Evolutionary conservation across 2,329 filamentous ascomycete species (phyloP).

Genomic region (Gnomoniopsis smithogilvyi): DNA sequence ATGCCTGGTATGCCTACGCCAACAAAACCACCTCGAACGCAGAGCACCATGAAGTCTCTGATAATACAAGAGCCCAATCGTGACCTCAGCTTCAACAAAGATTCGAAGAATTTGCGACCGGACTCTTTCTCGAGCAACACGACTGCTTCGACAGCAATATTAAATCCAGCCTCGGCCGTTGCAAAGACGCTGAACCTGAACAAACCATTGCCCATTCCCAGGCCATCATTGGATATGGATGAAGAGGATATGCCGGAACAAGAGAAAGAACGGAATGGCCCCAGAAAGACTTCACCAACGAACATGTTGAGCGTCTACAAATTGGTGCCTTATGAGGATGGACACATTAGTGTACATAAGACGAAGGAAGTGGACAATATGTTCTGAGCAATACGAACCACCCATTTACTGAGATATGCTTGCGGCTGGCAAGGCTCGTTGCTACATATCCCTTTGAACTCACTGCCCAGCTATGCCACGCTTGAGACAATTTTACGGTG

Average conservation of each 20-base stretch:
- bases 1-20: conserved; percentile 10
- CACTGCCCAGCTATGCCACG: not conserved
- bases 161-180: not conserved
- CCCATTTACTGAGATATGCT: not conserved
- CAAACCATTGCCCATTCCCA: conserved; percentile 12
- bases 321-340: conserved; percentile 19
- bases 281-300: not conserved
- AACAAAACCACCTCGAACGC: conserved; percentile 6
- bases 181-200: not conserved
- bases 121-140: not conserved
- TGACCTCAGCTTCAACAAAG: not conserved
- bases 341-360: conserved; percentile 19
- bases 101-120: not conserved
- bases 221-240: conserved; percentile 13
- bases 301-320: conserved; percentile 17
- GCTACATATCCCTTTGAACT: not conserved
- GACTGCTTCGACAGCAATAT: conserved; percentile 1
- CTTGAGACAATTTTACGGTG: not conserved
- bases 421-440: not conserved
- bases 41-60: not conserved
- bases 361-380: not conserved
- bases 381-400: not conserved
- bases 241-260: not conserved
- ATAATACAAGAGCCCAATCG: not conserved
- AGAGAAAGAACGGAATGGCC: not conserved